Percentiles rank a stretch among this genome's conserved stretches.
phyloP scores from a whole-genome alignment of 495 filamentous ascomycete species.

The Pseudotulostoma volvatum region DNA sequence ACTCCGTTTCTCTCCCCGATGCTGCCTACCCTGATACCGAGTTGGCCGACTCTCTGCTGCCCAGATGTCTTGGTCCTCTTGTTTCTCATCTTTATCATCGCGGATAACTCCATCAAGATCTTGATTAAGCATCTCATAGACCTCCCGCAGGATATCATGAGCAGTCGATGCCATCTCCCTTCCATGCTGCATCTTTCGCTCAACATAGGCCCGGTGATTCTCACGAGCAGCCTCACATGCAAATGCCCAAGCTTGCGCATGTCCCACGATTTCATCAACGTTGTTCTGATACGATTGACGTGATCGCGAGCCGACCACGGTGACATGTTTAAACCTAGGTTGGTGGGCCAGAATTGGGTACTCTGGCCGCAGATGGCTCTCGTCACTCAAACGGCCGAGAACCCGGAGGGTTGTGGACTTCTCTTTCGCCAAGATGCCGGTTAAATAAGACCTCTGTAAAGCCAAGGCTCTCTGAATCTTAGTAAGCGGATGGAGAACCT shows the following conservation, averaged over 20 bases:
- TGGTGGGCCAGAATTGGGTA: constrained; percentile 37
- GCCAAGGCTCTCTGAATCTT: constrained; percentile 45
- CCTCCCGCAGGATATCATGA: constrained; percentile 15
- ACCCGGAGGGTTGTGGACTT: constrained; percentile 38
- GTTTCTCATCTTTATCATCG: constrained; percentile 6
- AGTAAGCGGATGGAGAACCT: constrained; percentile 38
- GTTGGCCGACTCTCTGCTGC: constrained; percentile 17
- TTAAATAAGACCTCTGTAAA: constrained; percentile 47
- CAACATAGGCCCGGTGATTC: constrained; percentile 20
- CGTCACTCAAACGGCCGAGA: constrained; percentile 45
- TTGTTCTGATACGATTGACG: constrained; percentile 8
- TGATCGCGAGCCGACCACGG: constrained; percentile 15
- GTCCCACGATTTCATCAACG: constrained; percentile 17
- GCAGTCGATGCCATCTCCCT: constrained; percentile 19
- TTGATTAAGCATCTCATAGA: constrained; percentile 23
- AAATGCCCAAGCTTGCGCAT: constrained; percentile 35
- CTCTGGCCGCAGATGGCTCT: constrained; percentile 50
- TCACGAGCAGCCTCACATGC: constrained; percentile 26
- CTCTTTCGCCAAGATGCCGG: constrained; percentile 39
- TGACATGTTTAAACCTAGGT: constrained; percentile 27
- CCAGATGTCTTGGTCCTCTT: constrained; percentile 21
- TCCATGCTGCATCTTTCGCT: constrained; percentile 20
- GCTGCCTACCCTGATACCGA: constrained; percentile 9
- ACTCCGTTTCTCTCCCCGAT: constrained; percentile 10
- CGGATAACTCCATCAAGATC: constrained; percentile 15